These are phyloP conservation scores for Backusella westeae DNA, from an alignment of 192 early-diverging fungal species.

Conservation along the genomic window DNA sequence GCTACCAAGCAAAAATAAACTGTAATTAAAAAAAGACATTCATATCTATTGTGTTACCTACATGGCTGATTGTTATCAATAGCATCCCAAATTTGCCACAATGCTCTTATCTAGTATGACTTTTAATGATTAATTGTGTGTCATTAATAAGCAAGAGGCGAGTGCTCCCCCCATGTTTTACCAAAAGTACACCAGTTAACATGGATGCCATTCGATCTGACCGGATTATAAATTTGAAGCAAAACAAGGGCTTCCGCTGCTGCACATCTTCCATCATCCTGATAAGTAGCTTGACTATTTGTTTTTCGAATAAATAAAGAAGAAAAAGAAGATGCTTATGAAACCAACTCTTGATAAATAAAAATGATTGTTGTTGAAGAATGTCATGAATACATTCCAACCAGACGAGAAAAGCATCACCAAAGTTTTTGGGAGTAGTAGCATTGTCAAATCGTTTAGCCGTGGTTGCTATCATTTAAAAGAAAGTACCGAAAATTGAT, in stretches of 20 bases:
- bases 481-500: neutral
- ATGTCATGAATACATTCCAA: neutral
- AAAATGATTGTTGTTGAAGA: neutral
- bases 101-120: neutral
- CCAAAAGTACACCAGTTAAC: neutral
- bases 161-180: neutral
- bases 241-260: neutral
- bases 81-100: constrained; percentile 12
- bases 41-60: neutral
- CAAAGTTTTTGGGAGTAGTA: neutral
- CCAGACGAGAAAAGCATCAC: neutral
- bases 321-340: neutral
- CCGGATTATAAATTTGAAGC: neutral
- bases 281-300: neutral
- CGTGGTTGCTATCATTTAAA: neutral
- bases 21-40: neutral
- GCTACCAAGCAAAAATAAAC: neutral
- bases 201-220: neutral
- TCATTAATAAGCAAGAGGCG: neutral
- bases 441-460: neutral
- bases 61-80: neutral
- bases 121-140: neutral
- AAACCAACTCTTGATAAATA: neutral
- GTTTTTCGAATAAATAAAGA: neutral
- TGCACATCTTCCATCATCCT: neutral